Evolutionary conservation across 2,329 filamentous ascomycete genomes (phyloP), one percentile per base, ranked within the genome.

Genomic region (Aspergillus quadrilineatus): DNA sequence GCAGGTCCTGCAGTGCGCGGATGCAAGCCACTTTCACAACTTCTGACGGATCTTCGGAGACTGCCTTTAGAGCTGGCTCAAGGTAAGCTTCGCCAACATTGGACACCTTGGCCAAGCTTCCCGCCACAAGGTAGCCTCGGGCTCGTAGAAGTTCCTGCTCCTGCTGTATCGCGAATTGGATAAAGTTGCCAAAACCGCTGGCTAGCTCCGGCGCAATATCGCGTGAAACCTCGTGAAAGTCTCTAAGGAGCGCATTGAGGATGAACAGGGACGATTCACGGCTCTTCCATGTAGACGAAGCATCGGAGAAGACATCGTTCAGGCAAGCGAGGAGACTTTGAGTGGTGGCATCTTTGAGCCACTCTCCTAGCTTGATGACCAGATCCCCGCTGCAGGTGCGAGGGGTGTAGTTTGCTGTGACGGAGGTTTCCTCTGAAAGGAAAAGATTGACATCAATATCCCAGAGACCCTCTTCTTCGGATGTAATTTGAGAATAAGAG

Each of bases 371-470:
- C 76, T 96, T 97, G 75, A 96, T 92, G 29, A 96, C 82, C 48
- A 99, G 79, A 71, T 97, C 94, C 48, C 92, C 92, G 61, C 91
- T 94, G 41, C 93, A 94, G 15, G 91, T 96, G 63, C 94, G 86
- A 12, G 94, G 90, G 0, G 94, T 97, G 76, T 97, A 99, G 73
- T 97, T 97, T 32, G 92, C 90, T 10, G 92, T 96, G 15, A 97
- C 89, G 2, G 92, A 93, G 1, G 91, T 93, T 76, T 97, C 93
- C 74, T 99, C 94, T 0, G 92, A 93, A 46, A 99, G 81, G 74
- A 95, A 99, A 2, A 99, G 83, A 57, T 96, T 97, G 64, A 95
- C 89, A 73, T 99, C 94, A 60, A 97, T 91, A 65, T 97, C 91
- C 94, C 94, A 99, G 8, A 99, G 77, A 6, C 90, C 91, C 75